These are phyloP conservation scores for Orbilia javanica DNA, from an alignment of 2,329 filamentous ascomycete genomes.

Conservation along the genomic window DNA sequence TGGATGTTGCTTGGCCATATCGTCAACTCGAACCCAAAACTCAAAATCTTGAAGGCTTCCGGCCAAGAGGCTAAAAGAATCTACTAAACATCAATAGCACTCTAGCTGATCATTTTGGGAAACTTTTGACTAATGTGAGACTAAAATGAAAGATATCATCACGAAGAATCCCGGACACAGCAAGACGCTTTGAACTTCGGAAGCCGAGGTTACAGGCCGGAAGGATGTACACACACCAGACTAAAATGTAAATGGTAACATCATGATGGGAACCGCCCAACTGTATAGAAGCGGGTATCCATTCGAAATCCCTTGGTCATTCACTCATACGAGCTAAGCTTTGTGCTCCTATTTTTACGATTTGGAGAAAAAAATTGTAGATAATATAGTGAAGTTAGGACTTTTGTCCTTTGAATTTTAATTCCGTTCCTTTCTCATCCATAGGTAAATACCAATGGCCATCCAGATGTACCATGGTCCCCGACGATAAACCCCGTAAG, in stretches of 20 bases:
- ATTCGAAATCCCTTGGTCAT: neutral
- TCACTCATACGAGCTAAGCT: neutral
- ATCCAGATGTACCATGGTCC: slow-evolving; percentile 36
- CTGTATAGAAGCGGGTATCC: too few relatives aligned
- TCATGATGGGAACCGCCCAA: too few relatives aligned
- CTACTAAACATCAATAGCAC: neutral
- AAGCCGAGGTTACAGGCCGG: neutral
- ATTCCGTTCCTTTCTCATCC: neutral
- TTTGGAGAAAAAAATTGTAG: neutral
- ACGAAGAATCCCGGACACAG: neutral
- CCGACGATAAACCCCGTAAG: slow-evolving; percentile 11
- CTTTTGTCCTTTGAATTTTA: slow-evolving; percentile 29
- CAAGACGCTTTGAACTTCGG: neutral
- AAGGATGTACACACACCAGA: neutral
- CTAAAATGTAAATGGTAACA: too few relatives aligned
- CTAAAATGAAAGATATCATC: neutral
- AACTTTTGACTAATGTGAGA: slow-evolving; percentile 1
- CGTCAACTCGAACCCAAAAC: neutral
- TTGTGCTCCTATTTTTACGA: neutral
- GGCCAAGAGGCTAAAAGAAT: neutral
- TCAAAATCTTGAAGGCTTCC: neutral
- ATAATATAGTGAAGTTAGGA: slow-evolving; percentile 21
- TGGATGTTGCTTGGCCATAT: neutral
- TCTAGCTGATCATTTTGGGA: neutral
- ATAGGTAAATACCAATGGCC: neutral